A percentile compares a stretch with the other conserved stretches of the same genome.
Evolutionary conservation across 1,284 basidiomycete species (phyloP).

Genomic region (Leccinum pachyderme): DNA sequence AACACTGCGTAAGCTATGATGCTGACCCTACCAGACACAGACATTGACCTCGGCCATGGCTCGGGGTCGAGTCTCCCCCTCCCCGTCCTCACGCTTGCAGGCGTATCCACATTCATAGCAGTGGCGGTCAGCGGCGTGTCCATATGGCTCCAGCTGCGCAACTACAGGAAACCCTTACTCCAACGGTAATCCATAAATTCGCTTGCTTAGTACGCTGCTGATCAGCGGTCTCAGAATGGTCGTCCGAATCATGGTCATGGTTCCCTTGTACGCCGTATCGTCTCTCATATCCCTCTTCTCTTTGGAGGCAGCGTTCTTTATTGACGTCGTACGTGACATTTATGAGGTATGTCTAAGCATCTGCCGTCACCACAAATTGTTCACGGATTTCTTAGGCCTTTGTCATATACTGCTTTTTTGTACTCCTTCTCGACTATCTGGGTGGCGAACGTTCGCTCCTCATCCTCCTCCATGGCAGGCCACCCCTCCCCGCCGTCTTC

Average conservation of each 20-base stretch:
- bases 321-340: conserved; percentile 92
- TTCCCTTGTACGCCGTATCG: conserved; percentile 89
- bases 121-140: conserved; percentile 80
- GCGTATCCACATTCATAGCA: conserved; percentile 64
- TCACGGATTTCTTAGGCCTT: conserved; percentile 64
- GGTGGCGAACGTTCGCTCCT: conserved; percentile 93
- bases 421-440: conserved; percentile 80
- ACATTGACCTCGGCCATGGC: conserved; percentile 35
- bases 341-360: conserved; percentile 73
- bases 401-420: conserved; percentile 93
- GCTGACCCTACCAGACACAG: conserved; percentile 20
- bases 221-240: conserved; percentile 64
- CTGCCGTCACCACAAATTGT: not conserved
- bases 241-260: conserved; percentile 96
- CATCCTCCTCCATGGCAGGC: conserved; percentile 87
- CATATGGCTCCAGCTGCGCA: conserved; percentile 87
- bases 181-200: conserved; percentile 55
- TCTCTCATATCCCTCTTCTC: conserved; percentile 95
- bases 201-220: conserved; percentile 1
- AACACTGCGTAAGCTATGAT: conserved; percentile 8
- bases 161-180: conserved; percentile 80
- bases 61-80: conserved; percentile 52
- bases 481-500: conserved; percentile 84
- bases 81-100: conserved; percentile 60
- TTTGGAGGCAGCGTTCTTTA: conserved; percentile 92